Evolutionary conservation across 352 stramenopile genomes (phyloP).

Genomic region (Aphanomyces stellatus): DNA sequence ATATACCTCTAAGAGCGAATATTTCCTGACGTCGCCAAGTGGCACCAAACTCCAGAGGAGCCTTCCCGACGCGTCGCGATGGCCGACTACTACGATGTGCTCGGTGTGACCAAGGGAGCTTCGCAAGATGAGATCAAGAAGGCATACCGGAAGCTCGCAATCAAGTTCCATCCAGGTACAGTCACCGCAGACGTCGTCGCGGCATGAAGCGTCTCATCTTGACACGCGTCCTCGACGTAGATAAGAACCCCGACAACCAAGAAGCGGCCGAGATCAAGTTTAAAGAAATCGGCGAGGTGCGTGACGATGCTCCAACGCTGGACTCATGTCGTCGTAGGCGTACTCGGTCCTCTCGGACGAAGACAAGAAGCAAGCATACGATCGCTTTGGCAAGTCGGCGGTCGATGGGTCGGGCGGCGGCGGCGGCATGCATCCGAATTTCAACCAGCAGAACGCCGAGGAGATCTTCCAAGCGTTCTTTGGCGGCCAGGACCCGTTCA

Average conservation of each 20-base stretch:
- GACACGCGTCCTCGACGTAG: constrained; percentile 22
- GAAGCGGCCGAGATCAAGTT: constrained; percentile 85
- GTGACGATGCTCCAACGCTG: background rate
- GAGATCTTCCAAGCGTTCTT: constrained; percentile 81
- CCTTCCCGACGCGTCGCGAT: constrained; percentile 19
- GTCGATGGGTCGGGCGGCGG: constrained; percentile 34
- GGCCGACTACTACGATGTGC: constrained; percentile 65
- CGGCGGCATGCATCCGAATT: constrained; percentile 35
- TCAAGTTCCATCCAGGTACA: constrained; percentile 84
- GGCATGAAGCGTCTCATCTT: background rate
- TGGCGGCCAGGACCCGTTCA: constrained; percentile 71
- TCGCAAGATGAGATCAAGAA: constrained; percentile 75
- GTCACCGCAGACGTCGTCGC: constrained; percentile 26
- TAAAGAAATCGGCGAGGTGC: constrained; percentile 77
- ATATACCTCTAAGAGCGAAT: no score
- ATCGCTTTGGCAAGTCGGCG: constrained; percentile 83
- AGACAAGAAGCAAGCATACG: constrained; percentile 83
- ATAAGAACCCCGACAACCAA: constrained; percentile 88
- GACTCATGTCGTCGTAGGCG: constrained; percentile 29
- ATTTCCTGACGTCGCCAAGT: background rate
- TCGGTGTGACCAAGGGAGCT: constrained; percentile 57
- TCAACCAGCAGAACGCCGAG: constrained; percentile 66
- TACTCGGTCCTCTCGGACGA: constrained; percentile 88
- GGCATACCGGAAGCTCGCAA: constrained; percentile 79
- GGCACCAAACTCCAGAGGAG: background rate